Base-by-base conservation (phyloP, 805 yeast species). In the Yamadazyma philogaea region DNA sequence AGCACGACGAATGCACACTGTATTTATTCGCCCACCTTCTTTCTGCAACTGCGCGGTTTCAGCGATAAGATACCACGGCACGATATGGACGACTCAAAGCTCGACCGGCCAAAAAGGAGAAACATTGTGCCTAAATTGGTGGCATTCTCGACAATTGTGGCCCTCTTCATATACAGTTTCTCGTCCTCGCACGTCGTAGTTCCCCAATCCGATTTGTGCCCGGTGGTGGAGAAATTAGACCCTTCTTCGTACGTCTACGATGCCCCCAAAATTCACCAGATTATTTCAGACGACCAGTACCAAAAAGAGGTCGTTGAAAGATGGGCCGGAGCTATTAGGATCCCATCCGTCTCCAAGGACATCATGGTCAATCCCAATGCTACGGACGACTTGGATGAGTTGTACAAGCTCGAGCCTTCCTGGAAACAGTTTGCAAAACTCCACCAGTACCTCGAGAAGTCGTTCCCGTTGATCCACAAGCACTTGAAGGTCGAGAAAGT, bases 311-410 rank as follows among this genome's bases (percentile, higher is more conserved):
- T 68, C 1, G 42, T 53, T 21, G 42, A 43, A 12, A 61, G 54
- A 37, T 48, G 63, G 33, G 45, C 55, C 14, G 61, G 52, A 1
- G 61, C 72, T 1, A 57, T 67, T 18, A 46, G 45, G 31, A 46
- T 58, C 30, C 71, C 70, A 4, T 64, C 71, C 6, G 61, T 60
- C 43, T 50, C 57, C 12, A 64, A 50, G 32, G 72, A 64, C 36
- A 60, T 52, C 12, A 58, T 65, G 61, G 45, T 54, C 8, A 51
- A 57, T 34, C 68, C 71, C 3, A 51, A 50, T 30, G 37, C 50
- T 3, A 53, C 56, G 0, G 55, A 61, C 7, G 27, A 56, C 16
- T 40, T 49, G 16, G 53, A 58, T 14, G 64, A 64, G 19, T 54
- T 64, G 35, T 58, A 52, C 42, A 36, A 57, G 26, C 30, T 55